phyloP scores from a whole-genome alignment of 306 rosid species.

The Ochetophila trinervis region DNA sequence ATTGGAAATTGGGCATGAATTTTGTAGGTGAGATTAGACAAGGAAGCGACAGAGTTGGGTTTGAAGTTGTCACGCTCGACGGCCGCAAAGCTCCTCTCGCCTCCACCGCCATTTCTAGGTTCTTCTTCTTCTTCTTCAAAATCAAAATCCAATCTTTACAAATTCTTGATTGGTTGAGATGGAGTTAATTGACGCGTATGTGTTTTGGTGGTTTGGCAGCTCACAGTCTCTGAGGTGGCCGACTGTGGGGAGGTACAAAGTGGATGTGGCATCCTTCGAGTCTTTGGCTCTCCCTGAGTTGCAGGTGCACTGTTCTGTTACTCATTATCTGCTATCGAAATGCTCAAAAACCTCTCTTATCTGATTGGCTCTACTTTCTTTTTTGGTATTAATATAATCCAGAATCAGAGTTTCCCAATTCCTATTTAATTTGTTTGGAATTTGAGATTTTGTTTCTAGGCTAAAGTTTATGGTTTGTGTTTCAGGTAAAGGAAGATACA shows the following conservation, averaged over 20 bases:
- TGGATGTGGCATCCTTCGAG: slow-evolving; percentile 73
- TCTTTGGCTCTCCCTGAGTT: slow-evolving; percentile 73
- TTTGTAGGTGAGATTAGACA: slow-evolving; percentile 66
- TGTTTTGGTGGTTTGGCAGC: slow-evolving; percentile 43
- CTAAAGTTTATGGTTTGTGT: slow-evolving; percentile 10
- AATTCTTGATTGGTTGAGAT: too few species aligned
- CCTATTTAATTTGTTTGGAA: too few species aligned
- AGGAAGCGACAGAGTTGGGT: slow-evolving; percentile 61
- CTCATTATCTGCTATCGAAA: not conserved
- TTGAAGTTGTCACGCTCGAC: slow-evolving; percentile 72
- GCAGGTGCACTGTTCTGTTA: slow-evolving; percentile 49
- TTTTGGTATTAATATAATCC: too few species aligned
- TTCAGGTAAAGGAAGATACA: slow-evolving; percentile 67
- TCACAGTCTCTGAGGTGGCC: slow-evolving; percentile 71
- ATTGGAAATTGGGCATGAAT: not conserved
- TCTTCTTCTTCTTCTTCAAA: not conserved
- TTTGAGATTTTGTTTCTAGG: not conserved
- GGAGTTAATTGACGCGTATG: not conserved
- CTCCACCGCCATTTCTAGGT: slow-evolving; percentile 58
- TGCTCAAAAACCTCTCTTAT: not conserved
- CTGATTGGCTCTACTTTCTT: too few species aligned
- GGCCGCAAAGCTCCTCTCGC: slow-evolving; percentile 72
- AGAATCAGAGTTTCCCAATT: too few species aligned
- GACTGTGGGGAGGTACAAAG: slow-evolving; percentile 72
- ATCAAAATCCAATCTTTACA: not conserved